These are phyloP conservation scores for Oropetium thomaeum DNA, from an alignment of 176 grass and related monocot species.

Conservation along the genomic window DNA sequence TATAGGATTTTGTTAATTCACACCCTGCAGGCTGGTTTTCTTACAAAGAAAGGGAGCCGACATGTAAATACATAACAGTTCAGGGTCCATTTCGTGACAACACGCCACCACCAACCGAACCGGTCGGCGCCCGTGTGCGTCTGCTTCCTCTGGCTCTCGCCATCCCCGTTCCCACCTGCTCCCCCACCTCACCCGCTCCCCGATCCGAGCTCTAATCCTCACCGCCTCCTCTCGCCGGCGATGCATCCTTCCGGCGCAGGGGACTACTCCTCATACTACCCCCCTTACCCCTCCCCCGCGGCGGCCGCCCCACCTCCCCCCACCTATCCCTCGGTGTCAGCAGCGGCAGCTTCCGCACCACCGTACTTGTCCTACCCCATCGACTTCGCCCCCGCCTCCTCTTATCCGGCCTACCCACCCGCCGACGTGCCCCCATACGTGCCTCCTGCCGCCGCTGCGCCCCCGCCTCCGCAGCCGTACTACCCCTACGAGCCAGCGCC, in stretches of 20 bases:
- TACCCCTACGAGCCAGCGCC: constrained; percentile 46
- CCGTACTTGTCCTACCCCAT: constrained; percentile 69
- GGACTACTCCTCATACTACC: constrained; percentile 50
- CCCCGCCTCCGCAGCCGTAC: constrained; percentile 44
- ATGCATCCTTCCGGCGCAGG: constrained; percentile 52
- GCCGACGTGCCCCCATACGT: constrained; percentile 36
- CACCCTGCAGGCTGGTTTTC: not conserved
- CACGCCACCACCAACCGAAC: not conserved
- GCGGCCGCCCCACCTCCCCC: constrained; percentile 7
- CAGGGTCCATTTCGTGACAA: not conserved
- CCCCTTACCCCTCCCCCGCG: constrained; percentile 40
- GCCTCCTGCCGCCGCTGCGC: not conserved
- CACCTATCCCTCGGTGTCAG: constrained; percentile 44
- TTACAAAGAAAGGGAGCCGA: not conserved
- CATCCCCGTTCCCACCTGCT: not conserved
- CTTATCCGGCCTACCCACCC: constrained; percentile 52
- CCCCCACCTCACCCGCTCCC: not conserved
- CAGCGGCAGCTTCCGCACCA: constrained; percentile 70
- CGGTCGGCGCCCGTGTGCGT: not conserved
- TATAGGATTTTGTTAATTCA: not conserved
- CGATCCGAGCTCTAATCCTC: constrained; percentile 16
- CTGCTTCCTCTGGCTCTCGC: not conserved
- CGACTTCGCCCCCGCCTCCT: constrained; percentile 33
- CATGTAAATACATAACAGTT: rapidly evolving
- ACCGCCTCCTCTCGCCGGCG: constrained; percentile 7